Evolutionary conservation across 2,329 filamentous ascomycete species (phyloP).

Genomic region (Pseudocercospora musae): DNA sequence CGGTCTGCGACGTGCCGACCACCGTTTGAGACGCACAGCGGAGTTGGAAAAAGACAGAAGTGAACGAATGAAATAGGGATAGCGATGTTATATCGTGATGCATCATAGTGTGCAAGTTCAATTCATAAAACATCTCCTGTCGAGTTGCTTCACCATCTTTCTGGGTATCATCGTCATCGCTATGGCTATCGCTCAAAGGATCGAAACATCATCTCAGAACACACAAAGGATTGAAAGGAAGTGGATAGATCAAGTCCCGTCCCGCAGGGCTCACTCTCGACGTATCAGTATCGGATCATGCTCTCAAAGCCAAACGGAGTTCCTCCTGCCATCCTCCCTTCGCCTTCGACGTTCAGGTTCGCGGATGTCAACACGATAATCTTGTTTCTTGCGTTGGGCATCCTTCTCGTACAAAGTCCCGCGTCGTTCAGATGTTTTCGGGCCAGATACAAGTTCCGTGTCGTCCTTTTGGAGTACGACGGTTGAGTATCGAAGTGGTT

Average conservation of each 20-base stretch:
- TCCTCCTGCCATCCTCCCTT: neutral
- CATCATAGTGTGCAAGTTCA: neutral
- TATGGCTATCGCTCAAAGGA: neutral
- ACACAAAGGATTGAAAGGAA: neutral
- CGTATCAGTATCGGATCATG: no score
- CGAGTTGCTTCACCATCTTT: neutral
- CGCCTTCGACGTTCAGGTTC: conserved; percentile 13
- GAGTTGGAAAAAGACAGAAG: neutral
- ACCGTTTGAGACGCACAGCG: neutral
- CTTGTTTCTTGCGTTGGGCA: conserved; percentile 13
- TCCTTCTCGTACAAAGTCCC: conserved; percentile 18
- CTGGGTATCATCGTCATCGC: neutral
- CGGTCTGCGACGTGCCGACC: neutral
- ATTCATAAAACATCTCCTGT: neutral
- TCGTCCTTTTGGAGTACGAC: conserved; percentile 15
- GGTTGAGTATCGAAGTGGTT: conserved; percentile 19
- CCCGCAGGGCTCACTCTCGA: neutral
- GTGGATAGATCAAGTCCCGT: neutral
- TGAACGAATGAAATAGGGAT: neutral
- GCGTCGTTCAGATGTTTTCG: conserved; percentile 5
- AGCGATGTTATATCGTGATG: neutral
- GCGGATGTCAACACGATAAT: conserved; percentile 20
- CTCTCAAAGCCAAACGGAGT: conserved; percentile 2
- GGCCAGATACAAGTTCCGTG: neutral
- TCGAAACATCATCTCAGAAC: neutral